Percentiles rank a stretch among this genome's conserved stretches.
Evolutionary conservation across 306 rosid species (phyloP).

Genomic region (Cicer cuneatum): DNA sequence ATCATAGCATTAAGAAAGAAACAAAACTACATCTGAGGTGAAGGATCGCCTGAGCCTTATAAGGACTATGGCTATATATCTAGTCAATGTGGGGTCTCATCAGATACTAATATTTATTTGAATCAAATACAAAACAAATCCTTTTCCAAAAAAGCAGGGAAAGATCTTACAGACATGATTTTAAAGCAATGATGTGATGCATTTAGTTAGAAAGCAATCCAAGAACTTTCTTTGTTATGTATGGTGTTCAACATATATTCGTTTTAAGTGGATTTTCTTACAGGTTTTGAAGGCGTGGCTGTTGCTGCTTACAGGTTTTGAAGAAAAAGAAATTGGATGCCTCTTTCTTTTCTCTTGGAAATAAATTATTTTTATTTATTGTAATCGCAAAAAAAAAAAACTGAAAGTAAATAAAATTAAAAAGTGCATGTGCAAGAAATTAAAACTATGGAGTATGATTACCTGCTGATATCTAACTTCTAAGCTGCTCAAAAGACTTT

Average conservation of each 20-base stretch:
- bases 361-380: slow-evolving; percentile 14
- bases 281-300: neutral
- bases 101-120: neutral
- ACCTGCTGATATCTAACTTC: slow-evolving; percentile 82
- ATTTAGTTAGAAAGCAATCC: slow-evolving; percentile 24
- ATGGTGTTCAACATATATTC: slow-evolving; percentile 14
- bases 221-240: neutral
- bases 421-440: slow-evolving; percentile 30
- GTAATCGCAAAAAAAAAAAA: slow-evolving; percentile 24
- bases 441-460: slow-evolving; percentile 39
- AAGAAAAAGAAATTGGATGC: neutral
- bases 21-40: neutral
- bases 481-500: slow-evolving; percentile 57
- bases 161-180: slow-evolving; percentile 30
- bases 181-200: slow-evolving; percentile 26
- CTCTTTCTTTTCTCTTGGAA: slow-evolving; percentile 20
- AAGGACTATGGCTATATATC: neutral
- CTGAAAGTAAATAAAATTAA: slow-evolving; percentile 25
- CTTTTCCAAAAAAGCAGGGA: slow-evolving; percentile 16
- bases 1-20: neutral
- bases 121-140: slow-evolving; percentile 1
- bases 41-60: neutral
- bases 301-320: neutral
- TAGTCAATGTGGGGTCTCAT: neutral
- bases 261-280: slow-evolving; percentile 22